phyloP scores from a whole-genome alignment of 2,329 filamentous ascomycete species.

The Fusarium nanum region DNA sequence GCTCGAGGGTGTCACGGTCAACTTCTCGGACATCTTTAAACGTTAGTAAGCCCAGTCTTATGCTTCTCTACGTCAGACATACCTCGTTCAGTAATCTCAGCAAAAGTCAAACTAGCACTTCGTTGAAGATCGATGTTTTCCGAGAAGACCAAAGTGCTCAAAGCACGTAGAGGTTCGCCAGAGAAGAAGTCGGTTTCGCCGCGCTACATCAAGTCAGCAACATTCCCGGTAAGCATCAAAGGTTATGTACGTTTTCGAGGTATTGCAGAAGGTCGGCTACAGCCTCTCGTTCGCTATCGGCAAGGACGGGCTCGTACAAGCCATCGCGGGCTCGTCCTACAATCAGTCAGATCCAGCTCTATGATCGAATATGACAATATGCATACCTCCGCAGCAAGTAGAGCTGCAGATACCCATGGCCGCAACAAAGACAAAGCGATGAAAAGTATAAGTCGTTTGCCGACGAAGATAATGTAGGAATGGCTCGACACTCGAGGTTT shows the following conservation, averaged over 20 bases:
- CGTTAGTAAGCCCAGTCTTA: conserved; percentile 22
- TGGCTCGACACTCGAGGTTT: conserved; percentile 21
- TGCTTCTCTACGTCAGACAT: conserved; percentile 49
- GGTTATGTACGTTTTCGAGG: conserved; percentile 86
- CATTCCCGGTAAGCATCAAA: background rate
- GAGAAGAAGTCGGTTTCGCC: conserved; percentile 98
- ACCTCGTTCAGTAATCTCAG: conserved; percentile 99
- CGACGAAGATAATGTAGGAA: conserved; percentile 11
- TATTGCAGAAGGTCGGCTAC: conserved; percentile 95
- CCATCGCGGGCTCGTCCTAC: conserved; percentile 81
- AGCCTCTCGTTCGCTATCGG: conserved; percentile 95
- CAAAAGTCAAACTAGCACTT: conserved; percentile 97
- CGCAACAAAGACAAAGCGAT: conserved; percentile 37
- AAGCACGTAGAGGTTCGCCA: conserved; percentile 90
- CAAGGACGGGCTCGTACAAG: conserved; percentile 86
- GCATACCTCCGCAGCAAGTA: conserved; percentile 65
- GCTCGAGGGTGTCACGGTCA: conserved; percentile 92
- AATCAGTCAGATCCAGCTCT: conserved; percentile 30
- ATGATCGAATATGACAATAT: conserved; percentile 13
- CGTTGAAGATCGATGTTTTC: conserved; percentile 98
- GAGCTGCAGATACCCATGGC: conserved; percentile 73
- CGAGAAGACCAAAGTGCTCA: conserved; percentile 97
- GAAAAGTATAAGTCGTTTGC: conserved; percentile 22
- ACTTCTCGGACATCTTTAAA: conserved; percentile 91
- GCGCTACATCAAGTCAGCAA: conserved; percentile 68